Percentiles rank a stretch among this genome's conserved stretches.
Evolutionary conservation across 108 stramenopile species (phyloP).

Genomic region (Pseudonitzschia pungens): DNA sequence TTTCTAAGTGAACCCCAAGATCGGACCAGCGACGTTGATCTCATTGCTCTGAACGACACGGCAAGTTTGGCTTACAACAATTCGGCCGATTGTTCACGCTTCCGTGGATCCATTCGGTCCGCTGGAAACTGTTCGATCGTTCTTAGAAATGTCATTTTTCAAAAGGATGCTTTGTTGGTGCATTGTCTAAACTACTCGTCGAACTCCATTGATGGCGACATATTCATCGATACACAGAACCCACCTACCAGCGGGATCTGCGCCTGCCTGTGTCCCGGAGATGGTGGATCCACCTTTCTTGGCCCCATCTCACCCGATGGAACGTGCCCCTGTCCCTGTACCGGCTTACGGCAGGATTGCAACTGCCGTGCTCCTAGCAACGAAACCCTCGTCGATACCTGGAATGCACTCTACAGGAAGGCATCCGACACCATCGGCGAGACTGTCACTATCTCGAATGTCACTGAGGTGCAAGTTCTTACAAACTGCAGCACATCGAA

Average conservation of each 20-base stretch:
- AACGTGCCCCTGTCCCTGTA: constrained; percentile 5
- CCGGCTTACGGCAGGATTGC: not conserved
- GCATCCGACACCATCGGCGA: not conserved
- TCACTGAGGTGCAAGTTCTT: not conserved
- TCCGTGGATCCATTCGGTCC: not conserved
- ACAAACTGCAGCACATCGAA: not conserved
- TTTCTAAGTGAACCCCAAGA: not conserved
- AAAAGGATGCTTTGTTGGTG: not conserved
- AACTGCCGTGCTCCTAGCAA: not conserved
- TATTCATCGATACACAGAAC: not conserved
- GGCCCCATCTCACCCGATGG: not conserved
- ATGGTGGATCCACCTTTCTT: too few relatives aligned
- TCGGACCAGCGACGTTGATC: not conserved
- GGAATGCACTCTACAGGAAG: constrained; percentile 1
- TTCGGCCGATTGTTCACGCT: not conserved
- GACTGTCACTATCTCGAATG: not conserved
- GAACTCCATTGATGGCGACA: not conserved
- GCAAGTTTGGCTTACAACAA: not conserved
- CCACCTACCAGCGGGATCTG: not conserved
- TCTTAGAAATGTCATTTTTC: not conserved
- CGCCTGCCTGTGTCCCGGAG: not conserved
- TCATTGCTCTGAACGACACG: not conserved
- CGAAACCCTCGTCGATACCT: not conserved
- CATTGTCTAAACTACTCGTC: not conserved
- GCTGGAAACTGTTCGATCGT: not conserved